Evolutionary conservation across 2,329 filamentous ascomycete genomes (phyloP).

Genomic region (Phyllosticta ampelicida): DNA sequence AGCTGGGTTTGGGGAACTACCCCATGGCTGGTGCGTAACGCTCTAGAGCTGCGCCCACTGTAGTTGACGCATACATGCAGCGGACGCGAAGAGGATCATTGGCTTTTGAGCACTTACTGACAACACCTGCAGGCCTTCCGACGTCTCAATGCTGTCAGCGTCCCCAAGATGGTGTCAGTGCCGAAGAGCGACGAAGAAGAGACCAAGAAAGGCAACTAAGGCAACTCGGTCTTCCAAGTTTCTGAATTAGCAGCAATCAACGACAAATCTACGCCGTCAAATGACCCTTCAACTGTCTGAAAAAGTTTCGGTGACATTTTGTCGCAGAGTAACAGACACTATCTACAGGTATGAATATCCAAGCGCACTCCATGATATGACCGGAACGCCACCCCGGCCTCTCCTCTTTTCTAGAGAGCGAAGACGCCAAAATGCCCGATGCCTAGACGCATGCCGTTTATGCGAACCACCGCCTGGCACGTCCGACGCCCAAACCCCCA

Average conservation of each 20-base stretch:
- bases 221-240: neutral
- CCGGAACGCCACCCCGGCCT: neutral
- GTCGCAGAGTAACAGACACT: neutral
- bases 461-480: neutral
- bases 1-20: conserved; percentile 30
- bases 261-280: neutral
- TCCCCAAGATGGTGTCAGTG: conserved; percentile 41
- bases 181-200: conserved; percentile 45
- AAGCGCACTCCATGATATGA: neutral
- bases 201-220: conserved; percentile 35
- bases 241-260: neutral
- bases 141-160: conserved; percentile 40
- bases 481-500: neutral
- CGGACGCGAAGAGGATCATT: neutral
- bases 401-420: neutral
- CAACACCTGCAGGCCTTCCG: conserved; percentile 36
- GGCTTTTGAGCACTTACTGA: conserved; percentile 18
- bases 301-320: neutral
- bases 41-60: neutral
- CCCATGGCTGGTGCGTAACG: conserved; percentile 30
- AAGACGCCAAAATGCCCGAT: neutral
- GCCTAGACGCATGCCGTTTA: neutral
- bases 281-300: neutral
- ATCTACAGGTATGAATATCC: neutral
- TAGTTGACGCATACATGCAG: neutral